These are phyloP conservation scores for Rubroshorea leprosula DNA, from an alignment of 345 rosid species.

Conservation along the genomic window DNA sequence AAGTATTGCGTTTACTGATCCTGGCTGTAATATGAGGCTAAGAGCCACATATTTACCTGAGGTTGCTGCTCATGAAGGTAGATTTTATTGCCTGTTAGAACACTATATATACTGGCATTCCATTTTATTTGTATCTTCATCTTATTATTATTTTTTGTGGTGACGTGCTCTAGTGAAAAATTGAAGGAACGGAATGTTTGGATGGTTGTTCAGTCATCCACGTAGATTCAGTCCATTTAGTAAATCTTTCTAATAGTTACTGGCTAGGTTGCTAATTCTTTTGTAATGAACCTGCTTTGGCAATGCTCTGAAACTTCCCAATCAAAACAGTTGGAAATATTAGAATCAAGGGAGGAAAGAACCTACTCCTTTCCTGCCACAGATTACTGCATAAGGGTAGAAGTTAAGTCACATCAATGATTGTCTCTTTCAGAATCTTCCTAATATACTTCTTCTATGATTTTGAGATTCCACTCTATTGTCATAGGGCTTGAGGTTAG, in stretches of 20 bases:
- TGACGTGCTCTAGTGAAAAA: background rate
- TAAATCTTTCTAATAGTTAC: background rate
- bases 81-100: conserved; percentile 1
- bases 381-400: background rate
- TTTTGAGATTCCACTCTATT: background rate
- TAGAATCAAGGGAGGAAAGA: background rate
- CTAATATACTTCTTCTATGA: too few species aligned
- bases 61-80: conserved; percentile 97
- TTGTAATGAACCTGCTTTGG: background rate
- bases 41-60: conserved; percentile 97
- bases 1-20: conserved; percentile 83
- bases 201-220: too few species aligned
- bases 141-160: background rate
- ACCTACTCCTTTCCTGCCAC: background rate
- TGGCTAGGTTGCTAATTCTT: background rate
- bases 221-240: too few species aligned
- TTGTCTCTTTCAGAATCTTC: background rate
- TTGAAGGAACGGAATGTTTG: too few species aligned
- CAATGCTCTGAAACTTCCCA: background rate
- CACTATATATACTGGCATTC: background rate
- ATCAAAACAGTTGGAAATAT: background rate
- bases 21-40: conserved; percentile 55
- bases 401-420: background rate
- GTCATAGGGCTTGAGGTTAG: too few species aligned
- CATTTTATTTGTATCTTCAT: background rate